These are phyloP conservation scores for Trypanosoma caninum DNA, from an alignment of 208 protist genomes.

Conservation along the genomic window DNA sequence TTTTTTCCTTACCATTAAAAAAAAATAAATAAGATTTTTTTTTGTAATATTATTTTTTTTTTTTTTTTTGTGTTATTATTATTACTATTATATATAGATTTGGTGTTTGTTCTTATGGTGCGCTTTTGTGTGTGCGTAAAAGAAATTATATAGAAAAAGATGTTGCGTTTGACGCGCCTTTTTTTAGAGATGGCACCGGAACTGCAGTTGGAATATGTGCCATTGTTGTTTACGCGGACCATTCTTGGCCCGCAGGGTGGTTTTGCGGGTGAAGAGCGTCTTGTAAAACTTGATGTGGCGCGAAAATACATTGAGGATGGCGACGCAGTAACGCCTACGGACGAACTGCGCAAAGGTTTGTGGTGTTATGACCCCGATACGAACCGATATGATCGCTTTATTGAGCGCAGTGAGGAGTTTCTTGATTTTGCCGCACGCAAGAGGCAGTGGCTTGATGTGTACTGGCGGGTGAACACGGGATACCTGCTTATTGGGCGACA, in stretches of 20 bases:
- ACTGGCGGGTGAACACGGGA: conserved; percentile 92
- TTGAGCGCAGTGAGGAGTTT: conserved; percentile 87
- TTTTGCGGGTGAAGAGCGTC: conserved; percentile 87
- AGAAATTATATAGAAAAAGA: conserved; percentile 13
- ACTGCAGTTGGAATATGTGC: conserved; percentile 86
- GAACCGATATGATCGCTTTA: conserved; percentile 80
- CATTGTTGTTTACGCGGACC: conserved; percentile 84
- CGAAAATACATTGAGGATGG: conserved; percentile 77
- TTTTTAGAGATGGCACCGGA: conserved; percentile 83
- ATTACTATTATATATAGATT: not conserved
- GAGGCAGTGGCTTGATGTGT: conserved; percentile 91
- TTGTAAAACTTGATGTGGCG: conserved; percentile 88
- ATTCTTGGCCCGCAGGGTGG: conserved; percentile 87
- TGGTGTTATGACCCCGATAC: conserved; percentile 91
- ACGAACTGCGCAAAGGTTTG: conserved; percentile 67
- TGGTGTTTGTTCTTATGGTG: not conserved
- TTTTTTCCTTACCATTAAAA: not conserved
- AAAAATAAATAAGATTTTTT: too few species aligned
- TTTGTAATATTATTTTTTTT: not conserved
- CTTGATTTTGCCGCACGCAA: conserved; percentile 90
- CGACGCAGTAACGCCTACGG: conserved; percentile 57
- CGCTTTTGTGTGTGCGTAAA: conserved; percentile 1
- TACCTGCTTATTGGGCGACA: conserved; percentile 88
- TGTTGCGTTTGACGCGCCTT: conserved; percentile 67
- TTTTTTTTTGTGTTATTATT: not conserved